Evolutionary conservation across 176 grass and related monocot species (phyloP).

Genomic region (Olyra latifolia): DNA sequence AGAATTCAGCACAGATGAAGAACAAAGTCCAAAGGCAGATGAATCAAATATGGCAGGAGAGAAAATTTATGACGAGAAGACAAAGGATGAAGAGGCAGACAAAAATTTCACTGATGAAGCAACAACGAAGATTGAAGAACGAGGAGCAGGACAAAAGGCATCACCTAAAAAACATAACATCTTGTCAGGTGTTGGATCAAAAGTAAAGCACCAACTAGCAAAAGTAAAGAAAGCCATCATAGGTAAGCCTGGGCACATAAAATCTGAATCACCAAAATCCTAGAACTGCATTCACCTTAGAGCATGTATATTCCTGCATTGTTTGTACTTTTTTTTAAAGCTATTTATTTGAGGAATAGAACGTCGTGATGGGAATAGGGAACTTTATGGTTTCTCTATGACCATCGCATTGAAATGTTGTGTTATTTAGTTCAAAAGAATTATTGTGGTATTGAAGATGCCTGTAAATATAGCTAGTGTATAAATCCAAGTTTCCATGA

Average conservation of each 20-base stretch:
- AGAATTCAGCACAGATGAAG: constrained; percentile 40
- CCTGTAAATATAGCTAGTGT: constrained; percentile 47
- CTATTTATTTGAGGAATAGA: constrained; percentile 32
- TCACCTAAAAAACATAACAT: constrained; percentile 72
- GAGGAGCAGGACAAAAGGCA: constrained; percentile 47
- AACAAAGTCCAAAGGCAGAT: constrained; percentile 37
- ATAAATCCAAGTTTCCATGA: constrained; percentile 18
- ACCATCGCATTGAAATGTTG: constrained; percentile 4
- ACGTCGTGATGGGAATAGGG: neutral
- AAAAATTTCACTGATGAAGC: constrained; percentile 27
- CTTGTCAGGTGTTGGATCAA: constrained; percentile 80
- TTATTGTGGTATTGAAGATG: constrained; percentile 6
- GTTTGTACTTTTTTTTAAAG: constrained; percentile 47
- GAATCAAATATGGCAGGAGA: constrained; percentile 36
- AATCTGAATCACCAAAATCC: constrained; percentile 51
- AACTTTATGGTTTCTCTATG: constrained; percentile 25
- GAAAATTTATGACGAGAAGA: constrained; percentile 44
- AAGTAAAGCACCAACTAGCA: constrained; percentile 82
- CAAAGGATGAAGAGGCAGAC: constrained; percentile 46
- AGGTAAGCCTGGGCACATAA: constrained; percentile 65
- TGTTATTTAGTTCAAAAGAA: neutral
- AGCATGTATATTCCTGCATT: constrained; percentile 37
- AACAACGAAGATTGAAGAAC: constrained; percentile 42
- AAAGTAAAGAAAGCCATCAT: constrained; percentile 92
- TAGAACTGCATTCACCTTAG: constrained; percentile 35